Conservation (phyloP, 1,284 basidiomycete genomes). For the Puccinia polysora region DNA sequence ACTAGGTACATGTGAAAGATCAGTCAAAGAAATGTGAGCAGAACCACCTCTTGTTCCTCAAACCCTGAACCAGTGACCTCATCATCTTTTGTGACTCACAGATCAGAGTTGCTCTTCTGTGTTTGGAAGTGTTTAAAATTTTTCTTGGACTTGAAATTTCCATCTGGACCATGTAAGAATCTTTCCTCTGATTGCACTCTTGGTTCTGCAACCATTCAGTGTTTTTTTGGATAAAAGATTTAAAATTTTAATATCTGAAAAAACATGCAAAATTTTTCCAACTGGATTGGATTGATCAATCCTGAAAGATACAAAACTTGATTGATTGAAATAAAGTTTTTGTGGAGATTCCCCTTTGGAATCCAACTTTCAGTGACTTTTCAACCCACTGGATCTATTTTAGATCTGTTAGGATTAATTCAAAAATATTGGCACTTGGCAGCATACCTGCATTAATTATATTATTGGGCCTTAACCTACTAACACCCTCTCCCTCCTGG, state of each 20-base stretch:
- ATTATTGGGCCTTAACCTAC: conserved; percentile 40
- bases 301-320: conserved; percentile 45
- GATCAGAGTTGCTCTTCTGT: conserved; percentile 43
- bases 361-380: conserved; percentile 44
- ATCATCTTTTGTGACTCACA: too few species aligned
- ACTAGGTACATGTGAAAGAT: conserved; percentile 41
- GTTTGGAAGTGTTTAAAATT: conserved; percentile 43
- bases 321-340: conserved; percentile 36
- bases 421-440: background rate
- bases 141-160: conserved; percentile 47
- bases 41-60: background rate
- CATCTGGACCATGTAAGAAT: conserved; percentile 43
- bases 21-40: conserved; percentile 22
- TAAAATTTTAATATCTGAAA: conserved; percentile 1
- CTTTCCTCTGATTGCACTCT: background rate
- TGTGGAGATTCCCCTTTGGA: conserved; percentile 47
- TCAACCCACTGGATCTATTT: background rate
- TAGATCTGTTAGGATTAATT: background rate
- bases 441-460: conserved; percentile 45
- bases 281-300: too few species aligned
- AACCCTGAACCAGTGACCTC: too few species aligned
- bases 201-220: background rate
- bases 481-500: conserved; percentile 47
- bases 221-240: background rate
- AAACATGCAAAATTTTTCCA: too few species aligned